Conservation (phyloP, 169 alveolate genomes). For the Plasmodium cynomolgi region DNA sequence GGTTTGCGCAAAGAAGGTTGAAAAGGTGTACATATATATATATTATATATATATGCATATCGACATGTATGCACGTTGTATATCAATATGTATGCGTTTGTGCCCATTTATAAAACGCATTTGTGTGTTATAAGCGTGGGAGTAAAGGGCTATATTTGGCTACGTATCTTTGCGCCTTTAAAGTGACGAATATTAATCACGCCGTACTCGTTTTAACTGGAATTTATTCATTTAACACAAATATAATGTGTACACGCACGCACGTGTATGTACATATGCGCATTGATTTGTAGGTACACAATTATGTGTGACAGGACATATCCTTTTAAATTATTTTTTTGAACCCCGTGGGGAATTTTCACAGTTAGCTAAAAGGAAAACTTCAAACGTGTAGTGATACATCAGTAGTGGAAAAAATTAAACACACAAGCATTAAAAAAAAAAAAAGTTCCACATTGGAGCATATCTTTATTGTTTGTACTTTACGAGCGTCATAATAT, state of each 20-base stretch:
- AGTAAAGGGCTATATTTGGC: neutral
- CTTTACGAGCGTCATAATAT: neutral
- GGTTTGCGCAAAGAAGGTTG: neutral
- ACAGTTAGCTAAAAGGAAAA: neutral
- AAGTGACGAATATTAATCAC: neutral
- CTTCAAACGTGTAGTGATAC: neutral
- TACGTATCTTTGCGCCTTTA: neutral
- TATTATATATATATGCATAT: too few relatives aligned
- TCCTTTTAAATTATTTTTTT: neutral
- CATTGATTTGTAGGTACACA: neutral
- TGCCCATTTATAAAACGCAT: neutral
- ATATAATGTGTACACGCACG: neutral
- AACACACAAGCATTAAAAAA: neutral
- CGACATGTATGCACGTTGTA: neutral
- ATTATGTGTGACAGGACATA: neutral
- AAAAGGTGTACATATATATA: neutral
- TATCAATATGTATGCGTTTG: neutral
- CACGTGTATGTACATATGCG: neutral
- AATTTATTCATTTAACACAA: neutral
- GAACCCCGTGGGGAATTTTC: neutral
- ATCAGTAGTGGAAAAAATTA: neutral
- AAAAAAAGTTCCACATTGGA: neutral
- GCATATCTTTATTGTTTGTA: neutral
- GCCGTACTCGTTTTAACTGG: neutral
- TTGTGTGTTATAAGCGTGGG: neutral